Evolutionary conservation across 2,329 filamentous ascomycete species (phyloP).

Genomic region (Pestalotiopsis sp.): DNA sequence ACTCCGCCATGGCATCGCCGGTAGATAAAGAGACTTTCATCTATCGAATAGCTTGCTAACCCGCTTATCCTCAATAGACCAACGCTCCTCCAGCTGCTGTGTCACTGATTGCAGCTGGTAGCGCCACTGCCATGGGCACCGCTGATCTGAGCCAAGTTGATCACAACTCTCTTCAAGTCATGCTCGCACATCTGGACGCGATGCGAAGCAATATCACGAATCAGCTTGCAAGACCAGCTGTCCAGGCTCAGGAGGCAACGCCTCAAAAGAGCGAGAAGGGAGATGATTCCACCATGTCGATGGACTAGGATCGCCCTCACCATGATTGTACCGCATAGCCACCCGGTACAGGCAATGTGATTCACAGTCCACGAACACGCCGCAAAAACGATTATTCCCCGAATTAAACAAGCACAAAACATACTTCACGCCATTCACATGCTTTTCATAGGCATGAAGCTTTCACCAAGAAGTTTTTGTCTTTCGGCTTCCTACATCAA

Average conservation of each 20-base stretch:
- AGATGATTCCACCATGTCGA: constrained; percentile 15
- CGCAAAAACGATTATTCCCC: background rate
- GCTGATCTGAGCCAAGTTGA: constrained; percentile 45
- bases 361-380: background rate
- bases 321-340: background rate
- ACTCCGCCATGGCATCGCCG: background rate
- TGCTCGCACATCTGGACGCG: constrained; percentile 49
- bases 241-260: constrained; percentile 8
- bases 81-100: constrained; percentile 48
- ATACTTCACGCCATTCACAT: background rate
- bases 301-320: constrained; percentile 9
- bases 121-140: constrained; percentile 43
- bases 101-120: constrained; percentile 50
- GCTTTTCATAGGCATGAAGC: background rate
- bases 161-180: constrained; percentile 46
- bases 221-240: constrained; percentile 30
- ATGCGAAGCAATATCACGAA: constrained; percentile 45
- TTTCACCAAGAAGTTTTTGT: background rate
- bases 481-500: background rate
- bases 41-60: background rate
- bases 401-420: background rate
- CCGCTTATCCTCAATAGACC: constrained; percentile 32
- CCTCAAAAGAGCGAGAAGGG: background rate
- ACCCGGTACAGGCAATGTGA: background rate
- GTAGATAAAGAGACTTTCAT: background rate